phyloP scores from a whole-genome alignment of 2,329 filamentous ascomycete genomes.

The Hymenoscyphus occultus region DNA sequence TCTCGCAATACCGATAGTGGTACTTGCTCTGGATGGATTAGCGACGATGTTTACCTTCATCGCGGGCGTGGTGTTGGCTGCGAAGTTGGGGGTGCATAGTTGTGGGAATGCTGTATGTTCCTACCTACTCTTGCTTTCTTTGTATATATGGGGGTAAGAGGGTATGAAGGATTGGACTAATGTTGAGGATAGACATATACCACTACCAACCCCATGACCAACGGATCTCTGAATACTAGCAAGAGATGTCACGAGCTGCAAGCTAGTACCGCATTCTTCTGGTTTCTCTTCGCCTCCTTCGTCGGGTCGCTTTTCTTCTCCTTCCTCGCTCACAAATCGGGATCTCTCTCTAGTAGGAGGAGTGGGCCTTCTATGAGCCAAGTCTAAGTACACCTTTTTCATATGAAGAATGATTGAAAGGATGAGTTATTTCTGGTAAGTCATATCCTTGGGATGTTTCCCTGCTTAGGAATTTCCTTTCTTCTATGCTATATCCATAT shows the following conservation, averaged over 20 bases:
- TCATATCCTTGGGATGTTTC: too few species aligned
- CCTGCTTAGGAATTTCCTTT: too few species aligned
- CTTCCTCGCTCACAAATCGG: constrained; percentile 14
- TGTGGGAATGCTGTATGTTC: constrained; percentile 57
- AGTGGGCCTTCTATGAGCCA: constrained; percentile 52
- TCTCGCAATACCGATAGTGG: constrained; percentile 48
- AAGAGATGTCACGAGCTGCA: constrained; percentile 74
- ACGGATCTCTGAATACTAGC: constrained; percentile 53
- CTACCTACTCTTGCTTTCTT: too few species aligned
- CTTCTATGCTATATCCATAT: too few species aligned
- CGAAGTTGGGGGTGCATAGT: constrained; percentile 65
- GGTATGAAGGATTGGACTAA: not conserved
- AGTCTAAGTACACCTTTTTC: constrained; percentile 42
- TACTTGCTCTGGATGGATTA: constrained; percentile 55
- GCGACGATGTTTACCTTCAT: constrained; percentile 67
- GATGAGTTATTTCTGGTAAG: not conserved
- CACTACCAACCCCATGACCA: constrained; percentile 53
- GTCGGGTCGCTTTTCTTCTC: constrained; percentile 52
- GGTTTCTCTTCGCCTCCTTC: constrained; percentile 70
- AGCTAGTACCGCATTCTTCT: constrained; percentile 72
- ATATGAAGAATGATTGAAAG: not conserved
- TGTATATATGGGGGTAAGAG: constrained; percentile 5
- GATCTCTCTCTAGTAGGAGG: constrained; percentile 34
- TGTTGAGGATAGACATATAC: constrained; percentile 38
- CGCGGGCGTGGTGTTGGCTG: constrained; percentile 66